Percentiles rank a stretch among this genome's conserved stretches.
phyloP scores from a whole-genome alignment of 257 asterid species.

The Nicotiana undulata region DNA sequence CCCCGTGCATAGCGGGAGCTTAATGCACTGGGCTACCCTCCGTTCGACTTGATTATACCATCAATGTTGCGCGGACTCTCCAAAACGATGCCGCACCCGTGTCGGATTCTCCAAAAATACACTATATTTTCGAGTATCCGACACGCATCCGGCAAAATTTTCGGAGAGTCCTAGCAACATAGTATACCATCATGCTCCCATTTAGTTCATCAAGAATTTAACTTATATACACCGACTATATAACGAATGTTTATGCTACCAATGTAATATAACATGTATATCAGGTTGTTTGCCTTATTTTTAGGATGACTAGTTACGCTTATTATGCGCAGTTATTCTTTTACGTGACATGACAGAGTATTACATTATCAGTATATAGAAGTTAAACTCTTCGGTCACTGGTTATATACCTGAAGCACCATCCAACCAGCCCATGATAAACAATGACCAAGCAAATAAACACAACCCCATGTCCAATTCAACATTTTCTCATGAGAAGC shows the following conservation, averaged over 20 bases:
- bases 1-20: no score
- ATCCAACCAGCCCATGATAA: constrained; percentile 95
- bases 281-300: not conserved
- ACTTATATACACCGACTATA: no score
- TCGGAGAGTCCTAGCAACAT: no score
- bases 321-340: not conserved
- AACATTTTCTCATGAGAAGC: constrained; percentile 26
- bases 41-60: not conserved
- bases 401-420: constrained; percentile 59
- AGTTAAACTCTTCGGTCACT: not conserved
- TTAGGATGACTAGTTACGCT: not conserved
- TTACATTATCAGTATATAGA: not conserved
- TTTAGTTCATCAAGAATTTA: not conserved
- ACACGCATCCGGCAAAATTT: no score
- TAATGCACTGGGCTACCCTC: no score
- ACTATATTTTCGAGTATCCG: no score
- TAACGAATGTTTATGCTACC: not conserved
- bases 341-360: not conserved
- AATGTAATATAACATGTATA: not conserved
- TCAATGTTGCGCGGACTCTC: no score
- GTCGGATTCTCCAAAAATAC: no score
- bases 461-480: constrained; percentile 80
- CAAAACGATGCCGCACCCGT: no score
- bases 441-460: constrained; percentile 70
- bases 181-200: not conserved